Evolutionary conservation across 169 alveolate genomes (phyloP), one percentile per base, ranked within the genome.

Genomic region (Plasmodium coatneyi): DNA sequence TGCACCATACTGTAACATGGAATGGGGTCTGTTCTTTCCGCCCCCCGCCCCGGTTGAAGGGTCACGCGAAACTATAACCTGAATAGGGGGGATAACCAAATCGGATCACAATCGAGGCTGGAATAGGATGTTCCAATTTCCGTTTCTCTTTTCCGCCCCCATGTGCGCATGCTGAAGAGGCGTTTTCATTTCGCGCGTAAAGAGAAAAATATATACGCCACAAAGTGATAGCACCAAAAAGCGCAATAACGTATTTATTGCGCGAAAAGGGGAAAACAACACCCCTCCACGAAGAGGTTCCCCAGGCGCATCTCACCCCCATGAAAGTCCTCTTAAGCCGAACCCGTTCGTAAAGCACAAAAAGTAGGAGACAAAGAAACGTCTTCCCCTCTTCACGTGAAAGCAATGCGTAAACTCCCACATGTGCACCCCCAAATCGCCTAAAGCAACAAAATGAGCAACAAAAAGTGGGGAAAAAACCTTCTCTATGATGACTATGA

Each of bases 401-500:
- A 49, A 14, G 22, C 22, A 9, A 9, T 12, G 19, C 60, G 60
- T 49, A 49, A 49, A 49, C 60, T 14, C 60, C 60, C 60, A 49
- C 60, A 14, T 49, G 60, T 14, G 19, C 60, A 12, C 60, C 22
- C 60, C 60, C 19, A 49, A 3, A 49, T 49, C 60, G 22, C 60
- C 14, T 41, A 28, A 34, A 84, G 12, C 19, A 16, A 72, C 32
- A 74, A 66, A 87, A 87, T 87, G 93, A 78, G 93, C 36, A 87
- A 79, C 71, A 87, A 80, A 87, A 87, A 79, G 43, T 43, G 76
- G 52, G 86, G 82, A 1, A 87, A 56, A 76, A 76, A 79, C 46
- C 34, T 87, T 3, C 52, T 78, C 2, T 87, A 87, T 30, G 93
- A 87, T 41, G 93, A 84, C 12, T 87, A 87, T 28, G 82, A 87